Evolutionary conservation across 2,329 filamentous ascomycete genomes (phyloP).

Genomic region (Saccharata proteae): DNA sequence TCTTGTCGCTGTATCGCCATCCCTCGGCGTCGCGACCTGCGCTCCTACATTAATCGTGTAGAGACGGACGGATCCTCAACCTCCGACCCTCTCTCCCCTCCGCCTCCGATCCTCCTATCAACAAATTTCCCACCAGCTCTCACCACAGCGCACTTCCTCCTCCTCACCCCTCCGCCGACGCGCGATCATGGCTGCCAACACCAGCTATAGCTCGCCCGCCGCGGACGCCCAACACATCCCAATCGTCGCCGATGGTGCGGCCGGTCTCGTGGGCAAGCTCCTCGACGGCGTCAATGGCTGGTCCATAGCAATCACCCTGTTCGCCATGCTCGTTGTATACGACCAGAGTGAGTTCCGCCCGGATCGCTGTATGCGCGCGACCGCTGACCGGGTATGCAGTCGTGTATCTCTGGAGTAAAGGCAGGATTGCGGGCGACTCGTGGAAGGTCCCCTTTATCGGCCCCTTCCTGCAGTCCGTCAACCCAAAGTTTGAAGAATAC

Average conservation of each 20-base stretch:
- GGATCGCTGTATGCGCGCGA: background rate
- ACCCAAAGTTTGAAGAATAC: constrained; percentile 87
- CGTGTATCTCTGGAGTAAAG: constrained; percentile 35
- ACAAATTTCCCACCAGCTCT: constrained; percentile 1
- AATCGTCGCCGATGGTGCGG: constrained; percentile 16
- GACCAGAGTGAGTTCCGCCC: constrained; percentile 63
- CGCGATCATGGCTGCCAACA: constrained; percentile 16
- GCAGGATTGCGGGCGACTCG: constrained; percentile 33
- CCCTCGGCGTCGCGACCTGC: no score
- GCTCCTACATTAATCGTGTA: no score
- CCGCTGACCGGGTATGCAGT: constrained; percentile 21
- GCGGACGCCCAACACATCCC: constrained; percentile 25
- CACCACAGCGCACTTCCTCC: background rate
- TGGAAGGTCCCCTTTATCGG: constrained; percentile 51
- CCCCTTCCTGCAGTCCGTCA: constrained; percentile 85
- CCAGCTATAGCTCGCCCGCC: constrained; percentile 27
- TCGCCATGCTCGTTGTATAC: constrained; percentile 64
- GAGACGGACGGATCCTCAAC: no score
- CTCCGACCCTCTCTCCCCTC: background rate
- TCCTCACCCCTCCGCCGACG: background rate
- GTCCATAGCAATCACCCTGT: constrained; percentile 55
- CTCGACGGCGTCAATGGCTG: constrained; percentile 19
- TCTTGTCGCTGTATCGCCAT: no score
- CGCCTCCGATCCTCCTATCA: background rate
- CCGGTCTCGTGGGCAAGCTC: constrained; percentile 21